Evolutionary conservation across 2,329 filamentous ascomycete genomes (phyloP).

Genomic region (Talaromyces funiculosus): DNA sequence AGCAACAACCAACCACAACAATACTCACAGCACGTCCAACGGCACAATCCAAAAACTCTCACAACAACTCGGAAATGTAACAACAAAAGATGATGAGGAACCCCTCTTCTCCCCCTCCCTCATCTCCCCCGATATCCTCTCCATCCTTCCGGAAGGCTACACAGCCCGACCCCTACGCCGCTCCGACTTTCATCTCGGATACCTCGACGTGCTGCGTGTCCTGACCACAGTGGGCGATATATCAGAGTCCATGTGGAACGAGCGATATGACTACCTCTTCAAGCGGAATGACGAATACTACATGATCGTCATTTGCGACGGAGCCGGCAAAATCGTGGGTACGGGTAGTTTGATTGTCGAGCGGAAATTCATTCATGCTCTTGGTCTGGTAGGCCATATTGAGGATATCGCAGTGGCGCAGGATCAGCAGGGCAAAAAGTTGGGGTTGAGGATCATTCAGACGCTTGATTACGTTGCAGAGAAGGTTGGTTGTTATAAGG

Average conservation of each 20-base stretch:
- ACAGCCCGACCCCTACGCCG: constrained; percentile 71
- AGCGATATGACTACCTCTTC: constrained; percentile 77
- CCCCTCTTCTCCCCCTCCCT: constrained; percentile 73
- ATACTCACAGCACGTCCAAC: constrained; percentile 15
- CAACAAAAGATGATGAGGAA: constrained; percentile 26
- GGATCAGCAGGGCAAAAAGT: constrained; percentile 95
- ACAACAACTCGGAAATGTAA: background rate
- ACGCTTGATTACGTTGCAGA: constrained; percentile 84
- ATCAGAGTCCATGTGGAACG: constrained; percentile 64
- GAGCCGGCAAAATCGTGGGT: constrained; percentile 66
- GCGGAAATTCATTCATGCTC: constrained; percentile 60
- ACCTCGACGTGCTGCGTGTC: constrained; percentile 85
- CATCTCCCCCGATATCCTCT: constrained; percentile 68
- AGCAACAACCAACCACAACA: constrained; percentile 14
- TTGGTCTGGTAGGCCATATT: constrained; percentile 74
- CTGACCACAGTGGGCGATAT: constrained; percentile 92
- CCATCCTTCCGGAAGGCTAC: constrained; percentile 74
- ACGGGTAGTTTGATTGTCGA: constrained; percentile 88
- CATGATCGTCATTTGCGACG: constrained; percentile 78
- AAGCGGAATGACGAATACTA: constrained; percentile 73
- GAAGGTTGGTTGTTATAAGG: constrained; percentile 89
- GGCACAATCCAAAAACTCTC: constrained; percentile 6
- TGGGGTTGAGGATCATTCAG: constrained; percentile 88
- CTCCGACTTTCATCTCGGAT: constrained; percentile 72
- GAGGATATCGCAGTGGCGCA: constrained; percentile 95